Evolutionary conservation across 768 basidiomycete genomes (phyloP), one percentile per base, ranked within the genome.

Genomic region (Calocybe indica): DNA sequence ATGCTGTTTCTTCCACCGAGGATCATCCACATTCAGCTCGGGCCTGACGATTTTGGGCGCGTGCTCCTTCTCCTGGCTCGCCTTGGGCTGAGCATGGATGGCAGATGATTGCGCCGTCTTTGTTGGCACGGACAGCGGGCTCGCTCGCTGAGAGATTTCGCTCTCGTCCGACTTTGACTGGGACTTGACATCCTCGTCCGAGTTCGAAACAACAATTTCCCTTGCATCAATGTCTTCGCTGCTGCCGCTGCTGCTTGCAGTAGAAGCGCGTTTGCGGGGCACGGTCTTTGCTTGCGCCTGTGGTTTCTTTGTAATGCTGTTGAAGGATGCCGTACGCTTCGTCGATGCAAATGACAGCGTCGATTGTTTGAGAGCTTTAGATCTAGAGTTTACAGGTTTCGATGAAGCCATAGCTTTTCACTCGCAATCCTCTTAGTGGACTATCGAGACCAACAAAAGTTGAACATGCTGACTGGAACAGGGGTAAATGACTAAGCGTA

Each of bases 1-100:
- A 58, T 75, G 74, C 13, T 80, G 64, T 44, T 70, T 69, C n/a
- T 63, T 66, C 69, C 80, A 90, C 44, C 63, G 71, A 35, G 71
- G 62, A 46, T 75, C 71, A 46, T 76, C 79, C 14, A 71, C 70
- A 40, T 79, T 62, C 33, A 79, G 60, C 37, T 75, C 69, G 6
- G 73, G 64, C 13, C 30, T 54, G 42, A 57, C 54, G 37, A 50
- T 55, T 47, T 55, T 45, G 11, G 30, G 31, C 15, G 34, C 32
- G 15, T 53, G 52, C n/a, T 30, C 14, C 12, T 52, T 52, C 28
- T 51, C 48, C 5, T 52, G 48, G 5, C 5, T 54, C 28, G 48
- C 45, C 37, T 52, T 51, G 40, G 3, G 38, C 14, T 31, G 50
- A 5, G 12, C 8, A 15, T 9, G 12, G 22, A 41, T 31, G 5